A percentile compares a stretch with the other conserved stretches of the same genome.
These are phyloP conservation scores for Lachnellula occidentalis DNA, from an alignment of 2,329 filamentous ascomycete genomes.

Conservation along the genomic window DNA sequence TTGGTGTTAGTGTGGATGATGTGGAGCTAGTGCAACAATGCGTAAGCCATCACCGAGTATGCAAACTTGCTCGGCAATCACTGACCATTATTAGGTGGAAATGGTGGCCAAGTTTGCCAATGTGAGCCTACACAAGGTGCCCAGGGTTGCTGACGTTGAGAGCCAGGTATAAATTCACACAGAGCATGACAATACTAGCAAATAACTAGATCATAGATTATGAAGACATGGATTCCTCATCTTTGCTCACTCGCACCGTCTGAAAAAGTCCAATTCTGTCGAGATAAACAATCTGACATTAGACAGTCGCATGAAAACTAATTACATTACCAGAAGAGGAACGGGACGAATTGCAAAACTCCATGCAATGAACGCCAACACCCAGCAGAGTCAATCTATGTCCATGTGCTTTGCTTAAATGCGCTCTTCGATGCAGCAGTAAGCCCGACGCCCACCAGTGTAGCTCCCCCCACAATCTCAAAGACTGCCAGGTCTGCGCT, in stretches of 20 bases:
- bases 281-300: no score
- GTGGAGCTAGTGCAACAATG: constrained; percentile 34
- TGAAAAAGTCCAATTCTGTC: no score
- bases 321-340: no score
- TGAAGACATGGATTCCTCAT: no score
- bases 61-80: neutral
- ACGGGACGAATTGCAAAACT: no score
- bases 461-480: constrained; percentile 1
- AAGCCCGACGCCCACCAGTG: neutral
- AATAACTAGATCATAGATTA: no score
- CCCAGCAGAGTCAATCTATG: neutral
- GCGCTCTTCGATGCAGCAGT: neutral
- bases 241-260: no score
- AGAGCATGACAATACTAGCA: no score
- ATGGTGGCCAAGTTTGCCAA: constrained; percentile 28
- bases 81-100: neutral
- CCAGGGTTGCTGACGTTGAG: constrained; percentile 36
- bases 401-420: neutral
- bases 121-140: constrained; percentile 31
- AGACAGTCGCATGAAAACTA: no score
- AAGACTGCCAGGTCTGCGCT: constrained; percentile 33
- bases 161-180: constrained; percentile 31
- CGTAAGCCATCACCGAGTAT: constrained; percentile 15
- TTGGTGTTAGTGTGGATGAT: constrained; percentile 40
- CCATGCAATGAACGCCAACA: no score